Base-by-base conservation (phyloP, 441 rosid species). In the Gossypium davidsonii region DNA sequence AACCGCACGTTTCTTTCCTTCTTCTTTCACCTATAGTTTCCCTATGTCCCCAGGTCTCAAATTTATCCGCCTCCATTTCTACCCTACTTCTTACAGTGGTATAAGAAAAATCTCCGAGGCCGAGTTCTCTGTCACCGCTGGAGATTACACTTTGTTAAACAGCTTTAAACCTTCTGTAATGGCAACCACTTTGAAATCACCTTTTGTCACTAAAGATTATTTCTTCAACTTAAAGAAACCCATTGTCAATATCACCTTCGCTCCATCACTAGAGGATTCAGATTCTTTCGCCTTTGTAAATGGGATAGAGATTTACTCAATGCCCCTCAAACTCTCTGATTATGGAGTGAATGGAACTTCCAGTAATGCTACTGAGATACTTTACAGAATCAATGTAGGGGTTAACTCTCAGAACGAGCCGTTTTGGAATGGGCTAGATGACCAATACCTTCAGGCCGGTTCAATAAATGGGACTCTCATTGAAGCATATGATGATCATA, bases 141-240 rank as follows among this genome's bases (percentile, higher is more conserved):
- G 65, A 0, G 85, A 79, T 11, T 56, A 82, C 68, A 85, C 82
- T 37, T 83, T 91, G 1, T 28, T 89, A 71, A 79, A 56, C 70
- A 86, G 85, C 76, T 89, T 89, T 70, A 88, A 91, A 28, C 86
- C 92, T 21, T 69, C 82, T 4, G 74, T 83, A n/a, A 83, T 92
- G 3, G 83, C 88, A 23, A 82, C 80, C 51, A 84, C 92, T n/a
- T 64, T 79, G 14, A 80, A 89, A 3, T 87, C 79, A 56, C 85
- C 94, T 26, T 89, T 80, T 61, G 70, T 91, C 3, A 25, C 89
- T 5, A 81, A 70, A 57, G 94, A 86, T 76, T 88, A 84, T 72
- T 77, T 85, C 71, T 74, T 88, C 26, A 83, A 81, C 6, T 85
- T 88, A 0, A n/a, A 67, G 9, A 42, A 72, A 9, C 75, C 74